Percentiles rank a stretch among this genome's conserved stretches.
Conservation (phyloP, 2,329 filamentous ascomycete species). For the Chrysosphaeria jannelii region DNA sequence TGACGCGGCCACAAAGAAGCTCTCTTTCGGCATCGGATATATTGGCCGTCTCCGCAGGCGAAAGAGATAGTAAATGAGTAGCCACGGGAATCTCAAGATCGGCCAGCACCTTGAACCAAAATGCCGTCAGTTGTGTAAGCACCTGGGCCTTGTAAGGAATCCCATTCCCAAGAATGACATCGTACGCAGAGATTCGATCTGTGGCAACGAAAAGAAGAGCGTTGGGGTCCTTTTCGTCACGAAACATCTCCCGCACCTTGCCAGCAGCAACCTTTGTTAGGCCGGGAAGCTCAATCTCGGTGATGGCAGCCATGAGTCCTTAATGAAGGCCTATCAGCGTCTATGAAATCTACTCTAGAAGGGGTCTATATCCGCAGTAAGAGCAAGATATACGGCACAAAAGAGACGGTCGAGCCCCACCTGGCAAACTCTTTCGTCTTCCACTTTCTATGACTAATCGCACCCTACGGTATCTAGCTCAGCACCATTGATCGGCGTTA, state of each 20-base stretch:
- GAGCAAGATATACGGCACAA: too few relatives aligned
- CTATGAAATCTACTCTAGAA: too few relatives aligned
- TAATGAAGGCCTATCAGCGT: too few relatives aligned
- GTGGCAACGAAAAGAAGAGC: slow-evolving; percentile 12
- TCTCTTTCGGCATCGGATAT: slow-evolving; percentile 15
- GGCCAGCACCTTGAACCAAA: slow-evolving; percentile 22
- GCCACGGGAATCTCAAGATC: slow-evolving; percentile 9
- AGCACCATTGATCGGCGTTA: too few relatives aligned
- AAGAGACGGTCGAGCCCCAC: too few relatives aligned
- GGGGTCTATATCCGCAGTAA: too few relatives aligned
- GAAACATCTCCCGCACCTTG: slow-evolving; percentile 8
- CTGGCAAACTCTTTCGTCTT: too few relatives aligned
- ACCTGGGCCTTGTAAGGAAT: slow-evolving; percentile 22
- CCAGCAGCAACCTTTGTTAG: slow-evolving; percentile 9
- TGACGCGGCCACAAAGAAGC: slow-evolving; percentile 32
- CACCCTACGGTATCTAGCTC: too few relatives aligned
- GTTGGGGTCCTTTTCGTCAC: slow-evolving; percentile 4
- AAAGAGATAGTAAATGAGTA: slow-evolving; percentile 19
- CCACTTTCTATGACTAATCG: too few relatives aligned
- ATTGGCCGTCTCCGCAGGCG: slow-evolving; percentile 9
- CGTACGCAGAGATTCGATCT: slow-evolving; percentile 84
- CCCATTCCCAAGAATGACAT: slow-evolving; percentile 58
- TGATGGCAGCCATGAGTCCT: slow-evolving; percentile 6
- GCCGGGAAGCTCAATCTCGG: slow-evolving; percentile 7
- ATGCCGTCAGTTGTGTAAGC: slow-evolving; percentile 15